phyloP scores from a whole-genome alignment of 805 yeast species.

The Metschnikowia anglica region DNA sequence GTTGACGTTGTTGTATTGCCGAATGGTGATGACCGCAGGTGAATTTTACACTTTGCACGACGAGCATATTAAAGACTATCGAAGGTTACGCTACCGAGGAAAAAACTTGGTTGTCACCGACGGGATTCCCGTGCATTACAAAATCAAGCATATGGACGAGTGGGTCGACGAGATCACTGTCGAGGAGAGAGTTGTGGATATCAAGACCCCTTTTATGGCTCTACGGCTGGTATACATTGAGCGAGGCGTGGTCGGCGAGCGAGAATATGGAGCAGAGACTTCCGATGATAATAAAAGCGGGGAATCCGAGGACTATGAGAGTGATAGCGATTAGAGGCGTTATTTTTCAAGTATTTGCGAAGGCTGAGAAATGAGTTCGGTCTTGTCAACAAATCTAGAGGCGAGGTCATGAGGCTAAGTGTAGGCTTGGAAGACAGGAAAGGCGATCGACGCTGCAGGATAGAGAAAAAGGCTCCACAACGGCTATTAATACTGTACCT shows the following conservation, averaged over 20 bases:
- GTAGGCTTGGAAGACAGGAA: too few species aligned
- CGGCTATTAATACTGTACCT: too few species aligned
- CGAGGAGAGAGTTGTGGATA: constrained; percentile 64
- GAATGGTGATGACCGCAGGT: constrained; percentile 44
- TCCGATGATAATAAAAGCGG: constrained; percentile 28
- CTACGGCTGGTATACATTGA: constrained; percentile 43
- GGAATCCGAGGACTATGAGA: constrained; percentile 27
- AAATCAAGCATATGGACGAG: constrained; percentile 63
- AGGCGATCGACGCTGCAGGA: too few species aligned
- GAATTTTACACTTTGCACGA: constrained; percentile 47
- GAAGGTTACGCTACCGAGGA: constrained; percentile 55
- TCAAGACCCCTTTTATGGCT: constrained; percentile 66
- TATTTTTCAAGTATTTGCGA: too few species aligned
- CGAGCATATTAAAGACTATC: constrained; percentile 58
- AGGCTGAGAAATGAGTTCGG: too few species aligned
- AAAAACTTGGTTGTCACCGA: constrained; percentile 26
- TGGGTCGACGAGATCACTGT: constrained; percentile 61
- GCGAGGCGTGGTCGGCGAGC: constrained; percentile 38
- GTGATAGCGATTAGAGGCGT: constrained; percentile 40
- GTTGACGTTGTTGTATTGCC: constrained; percentile 61
- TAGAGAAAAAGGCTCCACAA: too few species aligned
- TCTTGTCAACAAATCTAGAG: too few species aligned
- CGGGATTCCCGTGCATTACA: constrained; percentile 34
- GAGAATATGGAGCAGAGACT: constrained; percentile 35
- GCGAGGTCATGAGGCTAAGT: too few species aligned